These are phyloP conservation scores for Sideroxylon spinosum DNA, from an alignment of 179 eudicot species.

Conservation along the genomic window DNA sequence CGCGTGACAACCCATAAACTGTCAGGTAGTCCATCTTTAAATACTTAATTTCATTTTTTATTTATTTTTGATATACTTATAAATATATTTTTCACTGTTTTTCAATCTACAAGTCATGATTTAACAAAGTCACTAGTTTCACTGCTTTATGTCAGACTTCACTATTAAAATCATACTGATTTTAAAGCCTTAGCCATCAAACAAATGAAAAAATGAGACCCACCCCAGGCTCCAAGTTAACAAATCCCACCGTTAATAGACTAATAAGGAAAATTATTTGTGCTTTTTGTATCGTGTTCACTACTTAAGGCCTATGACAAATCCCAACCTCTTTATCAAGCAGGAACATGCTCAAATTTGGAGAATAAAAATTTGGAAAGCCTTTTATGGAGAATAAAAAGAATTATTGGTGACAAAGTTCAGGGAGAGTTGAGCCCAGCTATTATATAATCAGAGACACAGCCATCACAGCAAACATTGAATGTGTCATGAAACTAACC, in stretches of 20 bases:
- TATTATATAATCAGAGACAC: background rate
- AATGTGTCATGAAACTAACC: background rate
- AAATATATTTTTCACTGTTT: background rate
- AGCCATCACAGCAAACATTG: background rate
- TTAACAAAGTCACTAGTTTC: background rate
- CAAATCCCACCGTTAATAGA: too few relatives aligned
- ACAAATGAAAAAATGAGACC: background rate
- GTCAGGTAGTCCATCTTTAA: background rate
- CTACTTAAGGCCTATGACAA: background rate
- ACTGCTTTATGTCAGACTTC: background rate
- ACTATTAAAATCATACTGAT: background rate
- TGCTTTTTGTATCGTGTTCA: background rate
- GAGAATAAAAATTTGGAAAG: background rate
- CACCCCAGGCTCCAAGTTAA: background rate
- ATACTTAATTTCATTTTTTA: background rate
- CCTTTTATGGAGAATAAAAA: background rate
- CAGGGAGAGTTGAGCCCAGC: background rate
- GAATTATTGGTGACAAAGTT: slow-evolving; percentile 8
- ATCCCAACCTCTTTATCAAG: background rate
- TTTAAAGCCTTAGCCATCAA: background rate
- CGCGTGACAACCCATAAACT: background rate
- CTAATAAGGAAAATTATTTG: background rate
- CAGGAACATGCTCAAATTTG: too few relatives aligned
- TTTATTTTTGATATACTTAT: background rate
- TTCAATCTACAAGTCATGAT: background rate